Evolutionary conservation across 495 filamentous ascomycete species (phyloP), one percentile per base, ranked within the genome.

Genomic region (Ramalina intermedia): DNA sequence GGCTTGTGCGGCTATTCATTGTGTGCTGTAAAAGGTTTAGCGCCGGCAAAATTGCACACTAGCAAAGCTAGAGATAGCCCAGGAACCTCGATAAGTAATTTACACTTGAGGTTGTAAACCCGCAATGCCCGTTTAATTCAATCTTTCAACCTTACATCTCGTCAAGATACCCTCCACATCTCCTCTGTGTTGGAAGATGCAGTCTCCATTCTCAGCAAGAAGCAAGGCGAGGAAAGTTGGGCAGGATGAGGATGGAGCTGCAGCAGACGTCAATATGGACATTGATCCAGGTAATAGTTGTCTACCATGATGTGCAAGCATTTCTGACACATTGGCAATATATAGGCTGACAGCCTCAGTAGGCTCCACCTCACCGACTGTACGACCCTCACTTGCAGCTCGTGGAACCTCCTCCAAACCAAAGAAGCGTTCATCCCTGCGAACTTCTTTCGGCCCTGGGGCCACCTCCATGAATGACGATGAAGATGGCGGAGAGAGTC

Each of bases 141-240:
- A n/a, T n/a, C n/a, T n/a, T n/a, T n/a, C n/a, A n/a, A n/a, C n/a
- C n/a, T 33, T 33, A 9, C 2, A 2, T 33, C 29, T 33, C 29
- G 8, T 33, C 12, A 11, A 9, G 6, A 11, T 3, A 33, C 12
- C 29, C 29, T 33, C 12, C 2, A 33, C 0, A 7, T 8, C 12
- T 33, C 27, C 1, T 9, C 3, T 29, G 6, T 29, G 9, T 9
- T 33, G 12, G 7, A 33, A 35, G 20, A 82, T 80, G 66, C 88
- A 79, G 64, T 78, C 78, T 37, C 68, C 73, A 1, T 84, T 86
- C 54, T 70, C 68, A 6, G 74, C 78, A 27, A 80, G 83, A 53
- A 76, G 85, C 45, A 85, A 85, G 55, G 72, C 84, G 21, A 79
- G 83, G 49, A 82, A 84, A 61, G 80, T 93, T 53, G 78, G 78